Evolutionary conservation across 352 stramenopile species (phyloP).

Genomic region (Phytopythium oedochilum): DNA sequence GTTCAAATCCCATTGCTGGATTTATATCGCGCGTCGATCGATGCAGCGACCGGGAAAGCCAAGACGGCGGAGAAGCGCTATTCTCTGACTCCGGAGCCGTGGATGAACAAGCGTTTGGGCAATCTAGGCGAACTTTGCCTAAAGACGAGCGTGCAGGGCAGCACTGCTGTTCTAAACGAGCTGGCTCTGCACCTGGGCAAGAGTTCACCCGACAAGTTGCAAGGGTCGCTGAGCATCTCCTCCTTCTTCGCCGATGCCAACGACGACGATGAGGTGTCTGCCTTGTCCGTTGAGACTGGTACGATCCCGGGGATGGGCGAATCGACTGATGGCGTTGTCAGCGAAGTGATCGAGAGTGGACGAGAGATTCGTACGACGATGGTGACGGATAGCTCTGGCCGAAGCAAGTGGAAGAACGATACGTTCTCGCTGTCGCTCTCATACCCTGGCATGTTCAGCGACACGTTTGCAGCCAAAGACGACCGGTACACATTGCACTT

Average conservation of each 20-base stretch:
- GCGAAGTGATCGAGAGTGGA: slow-evolving; percentile 12
- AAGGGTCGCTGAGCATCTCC: slow-evolving; percentile 51
- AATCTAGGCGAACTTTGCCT: slow-evolving; percentile 62
- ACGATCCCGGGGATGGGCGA: background rate
- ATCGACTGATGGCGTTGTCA: background rate
- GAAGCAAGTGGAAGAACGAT: slow-evolving; percentile 44
- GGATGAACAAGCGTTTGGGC: slow-evolving; percentile 59
- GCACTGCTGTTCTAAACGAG: slow-evolving; percentile 49
- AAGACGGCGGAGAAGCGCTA: slow-evolving; percentile 53
- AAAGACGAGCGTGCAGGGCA: slow-evolving; percentile 56
- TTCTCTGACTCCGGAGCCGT: slow-evolving; percentile 50
- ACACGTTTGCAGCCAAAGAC: slow-evolving; percentile 16
- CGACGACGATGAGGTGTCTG: slow-evolving; percentile 17
- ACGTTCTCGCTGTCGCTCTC: slow-evolving; percentile 55
- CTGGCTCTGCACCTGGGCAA: slow-evolving; percentile 35
- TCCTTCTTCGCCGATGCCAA: slow-evolving; percentile 44
- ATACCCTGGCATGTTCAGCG: slow-evolving; percentile 63
- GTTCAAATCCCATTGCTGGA: slow-evolving; percentile 62
- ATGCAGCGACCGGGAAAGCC: slow-evolving; percentile 46
- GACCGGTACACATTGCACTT: slow-evolving; percentile 41
- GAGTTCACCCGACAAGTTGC: slow-evolving; percentile 34
- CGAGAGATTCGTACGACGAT: slow-evolving; percentile 39
- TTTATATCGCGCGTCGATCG: slow-evolving; percentile 47
- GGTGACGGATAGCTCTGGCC: slow-evolving; percentile 15
- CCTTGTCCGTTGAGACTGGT: background rate